Evolutionary conservation across 352 stramenopile genomes (phyloP), one percentile per base, ranked within the genome.

Genomic region (Lagenidium giganteum): DNA sequence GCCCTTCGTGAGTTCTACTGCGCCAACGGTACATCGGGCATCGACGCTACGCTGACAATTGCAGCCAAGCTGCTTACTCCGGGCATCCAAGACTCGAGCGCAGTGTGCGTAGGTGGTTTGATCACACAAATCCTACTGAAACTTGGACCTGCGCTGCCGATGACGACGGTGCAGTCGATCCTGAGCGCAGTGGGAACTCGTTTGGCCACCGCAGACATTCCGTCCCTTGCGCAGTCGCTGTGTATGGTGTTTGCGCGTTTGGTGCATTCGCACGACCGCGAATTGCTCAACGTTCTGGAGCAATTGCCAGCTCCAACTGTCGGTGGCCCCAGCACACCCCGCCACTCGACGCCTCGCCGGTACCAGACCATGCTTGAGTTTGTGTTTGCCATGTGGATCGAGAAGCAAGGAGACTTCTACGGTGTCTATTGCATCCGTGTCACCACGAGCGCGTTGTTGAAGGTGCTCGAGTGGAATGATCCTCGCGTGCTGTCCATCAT

Each of bases 341-440:
- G n/a, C n/a, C n/a, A n/a, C n/a, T n/a, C n/a, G n/a, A n/a, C n/a
- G n/a, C n/a, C n/a, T 22, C 18, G 44, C 9, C 23, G 35, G n/a
- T 47, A 28, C 45, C 39, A 41, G 4, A 89, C 72, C 37, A 79
- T 90, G 75, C 50, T 90, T 21, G 61, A 60, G 31, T 93, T 93
- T 69, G 77, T 93, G 2, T 83, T 90, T 38, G 56, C 59, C 22
- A 86, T 74, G 13, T 93, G 81, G 81, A 80, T 93, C 22, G 75
- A 90, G 39, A 88, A 87, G 51, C 81, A 93, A 41, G 50, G 67
- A 14, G 77, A 90, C 18, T 93, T 93, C 37, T 93, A 93, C 37
- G 77, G 81, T 9, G 60, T 85, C 7, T 89, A 89, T 54, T 84
- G 70, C 38, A 81, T 93, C 50, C 90, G 89, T 47, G 77, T 93